phyloP scores from a whole-genome alignment of 2,329 filamentous ascomycete genomes.

The Aspergillus persii region DNA sequence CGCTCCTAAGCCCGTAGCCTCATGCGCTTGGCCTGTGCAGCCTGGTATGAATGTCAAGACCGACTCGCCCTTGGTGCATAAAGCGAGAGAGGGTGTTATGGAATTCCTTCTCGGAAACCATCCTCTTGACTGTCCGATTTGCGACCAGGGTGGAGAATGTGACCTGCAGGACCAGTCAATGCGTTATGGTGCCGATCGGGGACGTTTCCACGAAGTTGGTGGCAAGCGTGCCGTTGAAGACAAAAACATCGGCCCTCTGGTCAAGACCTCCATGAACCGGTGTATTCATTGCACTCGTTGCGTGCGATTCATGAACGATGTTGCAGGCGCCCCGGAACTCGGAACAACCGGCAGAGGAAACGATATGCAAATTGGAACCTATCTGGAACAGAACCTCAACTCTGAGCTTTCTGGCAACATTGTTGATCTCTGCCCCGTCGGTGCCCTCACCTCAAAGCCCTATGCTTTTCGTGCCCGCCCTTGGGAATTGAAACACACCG shows the following conservation, averaged over 20 bases:
- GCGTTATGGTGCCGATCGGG: conserved; percentile 94
- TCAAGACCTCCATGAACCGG: conserved; percentile 99
- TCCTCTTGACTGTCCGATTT: conserved; percentile 93
- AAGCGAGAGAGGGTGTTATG: conserved; percentile 98
- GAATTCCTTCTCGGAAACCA: conserved; percentile 97
- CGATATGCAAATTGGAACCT: conserved; percentile 96
- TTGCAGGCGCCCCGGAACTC: conserved; percentile 92
- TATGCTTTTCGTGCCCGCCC: conserved; percentile 96
- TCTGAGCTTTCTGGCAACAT: conserved; percentile 95
- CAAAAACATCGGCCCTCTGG: conserved; percentile 96
- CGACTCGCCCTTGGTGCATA: conserved; percentile 92
- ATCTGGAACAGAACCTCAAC: conserved; percentile 90
- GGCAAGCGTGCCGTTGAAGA: conserved; percentile 98
- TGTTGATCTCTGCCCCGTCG: conserved; percentile 96
- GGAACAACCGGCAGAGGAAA: conserved; percentile 94
- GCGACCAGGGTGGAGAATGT: conserved; percentile 98
- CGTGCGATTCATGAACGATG: conserved; percentile 94
- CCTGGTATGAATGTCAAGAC: conserved; percentile 99
- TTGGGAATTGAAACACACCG: conserved; percentile 95
- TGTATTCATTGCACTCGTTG: conserved; percentile 99
- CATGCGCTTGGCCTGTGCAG: conserved; percentile 97
- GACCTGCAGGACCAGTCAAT: conserved; percentile 99
- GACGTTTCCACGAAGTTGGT: conserved; percentile 90
- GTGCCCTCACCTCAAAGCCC: conserved; percentile 93
- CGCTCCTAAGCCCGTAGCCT: conserved; percentile 94